Evolutionary conservation across 306 rosid species (phyloP), one percentile per base, ranked within the genome.

Genomic region (Astragalus membranaceus): DNA sequence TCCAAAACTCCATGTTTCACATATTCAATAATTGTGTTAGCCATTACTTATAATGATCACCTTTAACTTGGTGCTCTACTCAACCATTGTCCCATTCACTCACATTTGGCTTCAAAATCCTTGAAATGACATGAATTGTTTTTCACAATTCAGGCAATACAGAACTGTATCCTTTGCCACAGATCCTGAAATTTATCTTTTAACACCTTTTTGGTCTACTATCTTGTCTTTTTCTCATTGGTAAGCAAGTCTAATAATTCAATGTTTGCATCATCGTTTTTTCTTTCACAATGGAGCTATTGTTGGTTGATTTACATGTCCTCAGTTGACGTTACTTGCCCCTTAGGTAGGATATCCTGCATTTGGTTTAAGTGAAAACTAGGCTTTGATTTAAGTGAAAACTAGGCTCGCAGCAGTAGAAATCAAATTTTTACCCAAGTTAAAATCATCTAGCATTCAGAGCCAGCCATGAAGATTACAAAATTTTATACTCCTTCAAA

Each of bases 61-160:
- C 30, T 26, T 26, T 26, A 26, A 26, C 30, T 26, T 26, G 30
- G 30, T 26, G 30, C 30, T 26, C 30, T 26, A 26, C 30, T 26
- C 30, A 26, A 26, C 30, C 30, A 35, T 61, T 41, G 59, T 41
- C 13, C 43, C 76, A 29, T 30, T 46, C 60, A 33, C 33, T 53
- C 26, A 53, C 46, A 53, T 36, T 62, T 54, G 58, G 67, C 46
- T 77, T 58, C 32, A 23, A 65, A 61, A 46, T 64, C 51, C 50
- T 43, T 69, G 43, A 63, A 32, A 11, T 42, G 10, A 65, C 46
- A 55, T 52, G 61, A 33, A 30, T 42, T 74, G 33, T 69, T 52
- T 54, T 75, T 54, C 59, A 32, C 48, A 30, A 16, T 65, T 33
- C 59, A 54, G 41, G 41, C 51, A 54, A 44, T 66, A 44, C 3